These are phyloP conservation scores for Mycena indigotica DNA, from an alignment of 768 basidiomycete genomes.

Conservation along the genomic window DNA sequence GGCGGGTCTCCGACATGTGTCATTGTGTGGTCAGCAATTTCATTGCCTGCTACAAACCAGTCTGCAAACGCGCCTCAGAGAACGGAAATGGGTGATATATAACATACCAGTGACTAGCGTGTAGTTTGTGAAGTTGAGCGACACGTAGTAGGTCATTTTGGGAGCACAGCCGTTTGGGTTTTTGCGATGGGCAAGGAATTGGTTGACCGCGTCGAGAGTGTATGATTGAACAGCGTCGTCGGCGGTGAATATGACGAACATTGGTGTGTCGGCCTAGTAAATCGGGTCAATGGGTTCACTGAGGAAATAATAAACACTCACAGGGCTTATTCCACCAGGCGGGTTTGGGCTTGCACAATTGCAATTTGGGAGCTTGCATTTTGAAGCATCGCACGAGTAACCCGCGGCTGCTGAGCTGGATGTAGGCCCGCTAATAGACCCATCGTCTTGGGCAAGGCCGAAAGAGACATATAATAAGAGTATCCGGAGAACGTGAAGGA, in stretches of 20 bases:
- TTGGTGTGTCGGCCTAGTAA: constrained; percentile 40
- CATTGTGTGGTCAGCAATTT: constrained; percentile 84
- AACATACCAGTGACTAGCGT: constrained; percentile 61
- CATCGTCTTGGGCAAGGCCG: constrained; percentile 36
- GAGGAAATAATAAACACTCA: constrained; percentile 26
- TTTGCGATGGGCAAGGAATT: constrained; percentile 71
- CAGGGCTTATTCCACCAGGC: constrained; percentile 51
- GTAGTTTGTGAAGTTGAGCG: constrained; percentile 74
- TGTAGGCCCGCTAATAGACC: constrained; percentile 38
- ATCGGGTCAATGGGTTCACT: neutral
- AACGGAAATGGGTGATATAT: neutral
- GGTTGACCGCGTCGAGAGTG: constrained; percentile 72
- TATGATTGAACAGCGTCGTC: constrained; percentile 77
- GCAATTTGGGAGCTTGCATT: constrained; percentile 54
- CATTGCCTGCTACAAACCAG: constrained; percentile 82
- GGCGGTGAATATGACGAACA: constrained; percentile 54
- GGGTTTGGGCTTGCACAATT: constrained; percentile 53
- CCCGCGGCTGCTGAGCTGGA: constrained; percentile 42
- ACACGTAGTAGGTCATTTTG: constrained; percentile 78
- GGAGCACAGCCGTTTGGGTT: constrained; percentile 76
- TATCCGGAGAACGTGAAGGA: constrained; percentile 4
- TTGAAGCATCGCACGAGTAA: constrained; percentile 51
- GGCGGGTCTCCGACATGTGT: constrained; percentile 72
- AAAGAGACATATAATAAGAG: constrained; percentile 11
- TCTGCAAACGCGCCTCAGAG: constrained; percentile 37